Evolutionary conservation across 2,329 filamentous ascomycete genomes (phyloP), one percentile per base, ranked within the genome.

Genomic region (Knufia fluminis): DNA sequence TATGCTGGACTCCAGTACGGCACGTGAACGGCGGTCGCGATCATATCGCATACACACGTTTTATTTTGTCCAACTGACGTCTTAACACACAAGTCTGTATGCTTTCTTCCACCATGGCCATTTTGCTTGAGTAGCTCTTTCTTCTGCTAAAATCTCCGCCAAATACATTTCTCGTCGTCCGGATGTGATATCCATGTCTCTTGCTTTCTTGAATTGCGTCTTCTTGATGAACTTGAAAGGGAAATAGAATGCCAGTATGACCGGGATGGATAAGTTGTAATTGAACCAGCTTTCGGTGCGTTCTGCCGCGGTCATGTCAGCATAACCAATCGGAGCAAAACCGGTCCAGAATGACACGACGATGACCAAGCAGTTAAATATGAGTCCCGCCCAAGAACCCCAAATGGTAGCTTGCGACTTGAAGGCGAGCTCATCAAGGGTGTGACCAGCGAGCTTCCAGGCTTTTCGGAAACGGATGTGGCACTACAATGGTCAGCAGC

Each of bases 101-200:
- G 77, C 59, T 61, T 73, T 82, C 71, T 90, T 92, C 85, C 85
- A 91, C 53, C 58, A 67, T 0, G 86, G 85, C 86, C 85, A 91
- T 3, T 67, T 64, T 20, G 75, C 77, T 60, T 75, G 74, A 69
- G 95, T 87, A 46, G 84, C 83, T 35, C 75, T 70, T 71, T 96
- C 91, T 65, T 94, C 85, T 31, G 83, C 82, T 46, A 94, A 73
- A 44, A 97, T 69, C 53, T 86, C 79, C 22, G 81, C 78, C 38
- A 96, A 70, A 64, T 95, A 89, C 52, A 95, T 76, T 61, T 95
- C 87, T 24, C 90, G 75, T 20, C 89, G 79, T 2, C 91, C 91
- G 0, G 88, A 94, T 52, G 83, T 78, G 56, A 96, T 69, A 66
- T 96, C 90, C 80, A 96, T 94, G 54, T 94, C 83, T 43, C 75